Base-by-base conservation (phyloP, 106 monocot species). In the Chionographis japonica region DNA sequence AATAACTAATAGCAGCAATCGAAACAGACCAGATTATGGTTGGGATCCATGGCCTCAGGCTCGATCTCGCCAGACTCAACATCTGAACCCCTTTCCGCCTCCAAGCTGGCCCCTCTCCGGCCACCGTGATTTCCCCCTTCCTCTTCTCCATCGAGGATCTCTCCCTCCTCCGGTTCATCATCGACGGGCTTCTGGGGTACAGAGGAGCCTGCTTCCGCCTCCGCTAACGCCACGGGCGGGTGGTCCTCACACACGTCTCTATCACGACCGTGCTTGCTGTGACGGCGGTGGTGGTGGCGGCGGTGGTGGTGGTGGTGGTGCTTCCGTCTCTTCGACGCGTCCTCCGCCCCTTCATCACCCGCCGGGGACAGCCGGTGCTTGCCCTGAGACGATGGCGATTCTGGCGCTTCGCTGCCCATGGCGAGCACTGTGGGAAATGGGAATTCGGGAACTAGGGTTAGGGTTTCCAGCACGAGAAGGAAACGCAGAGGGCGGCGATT, bases 81-180 rank as follows among this genome's bases (percentile, higher is more conserved):
- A 35, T 63, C 65, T 3, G 62, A 56, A 18, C 20, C 12, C 38
- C 52, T 54, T 17, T 16, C 61, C 9, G 20, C 36, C 36, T 4
- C 50, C 35, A 54, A 52, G 13, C 58, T 37, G 37, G 7, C 27
- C 35, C 42, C 52, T 14, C 56, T 68, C 12, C 3, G n/a, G 40
- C 27, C 70, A 12, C 35, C 61, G 3, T 36, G 52, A 17, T 6
- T 35, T 38, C 53, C 79, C 52, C 61, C 79, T 11, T 58, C 86
- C 38, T 89, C 93, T 52, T 89, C 89, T 3, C 69, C 74, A 8
- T 80, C 74, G 11, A 85, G 63, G 53, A 94, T 90, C 73, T 94
- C 90, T 5, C 94, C 94, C 68, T 94, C 90, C 69, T 94, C 94
- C 56, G 75, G 68, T 54, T 94, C 94, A 49, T 79, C 61, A 39